phyloP scores from a whole-genome alignment of 441 rosid species.

The Pelargonium cotyledonis region DNA sequence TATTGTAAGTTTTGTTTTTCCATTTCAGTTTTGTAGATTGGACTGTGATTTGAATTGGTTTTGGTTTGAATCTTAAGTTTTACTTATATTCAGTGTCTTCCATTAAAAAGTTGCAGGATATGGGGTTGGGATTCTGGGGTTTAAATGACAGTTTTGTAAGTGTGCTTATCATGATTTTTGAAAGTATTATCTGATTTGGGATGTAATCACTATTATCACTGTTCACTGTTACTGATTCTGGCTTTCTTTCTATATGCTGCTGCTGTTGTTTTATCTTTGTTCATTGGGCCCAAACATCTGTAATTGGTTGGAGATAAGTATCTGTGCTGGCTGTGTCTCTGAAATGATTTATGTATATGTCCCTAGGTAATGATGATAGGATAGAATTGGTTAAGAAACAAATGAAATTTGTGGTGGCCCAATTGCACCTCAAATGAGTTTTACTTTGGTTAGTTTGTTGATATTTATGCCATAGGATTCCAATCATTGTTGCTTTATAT shows the following conservation, averaged over 20 bases:
- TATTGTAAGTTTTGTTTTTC: neutral
- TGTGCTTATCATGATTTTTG: neutral
- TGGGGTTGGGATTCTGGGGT: neutral
- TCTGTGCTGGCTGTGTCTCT: neutral
- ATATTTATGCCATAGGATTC: neutral
- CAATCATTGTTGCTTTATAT: neutral
- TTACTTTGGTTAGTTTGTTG: neutral
- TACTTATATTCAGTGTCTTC: neutral
- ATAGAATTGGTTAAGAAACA: neutral
- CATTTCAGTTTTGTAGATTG: neutral
- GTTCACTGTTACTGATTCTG: neutral
- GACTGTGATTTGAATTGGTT: neutral
- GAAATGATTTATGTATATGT: neutral
- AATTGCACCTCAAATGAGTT: neutral
- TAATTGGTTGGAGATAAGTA: neutral
- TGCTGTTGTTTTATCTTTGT: neutral
- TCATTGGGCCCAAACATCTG: no score
- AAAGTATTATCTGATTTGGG: neutral
- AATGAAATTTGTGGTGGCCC: conserved; percentile 1
- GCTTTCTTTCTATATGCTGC: neutral
- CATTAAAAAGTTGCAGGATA: neutral
- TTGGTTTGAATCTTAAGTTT: neutral
- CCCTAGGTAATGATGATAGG: neutral
- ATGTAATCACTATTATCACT: neutral
- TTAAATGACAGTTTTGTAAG: neutral